These are phyloP conservation scores for Sarocladiaceae sp. DNA, from an alignment of 2,329 filamentous ascomycete species.

Conservation along the genomic window DNA sequence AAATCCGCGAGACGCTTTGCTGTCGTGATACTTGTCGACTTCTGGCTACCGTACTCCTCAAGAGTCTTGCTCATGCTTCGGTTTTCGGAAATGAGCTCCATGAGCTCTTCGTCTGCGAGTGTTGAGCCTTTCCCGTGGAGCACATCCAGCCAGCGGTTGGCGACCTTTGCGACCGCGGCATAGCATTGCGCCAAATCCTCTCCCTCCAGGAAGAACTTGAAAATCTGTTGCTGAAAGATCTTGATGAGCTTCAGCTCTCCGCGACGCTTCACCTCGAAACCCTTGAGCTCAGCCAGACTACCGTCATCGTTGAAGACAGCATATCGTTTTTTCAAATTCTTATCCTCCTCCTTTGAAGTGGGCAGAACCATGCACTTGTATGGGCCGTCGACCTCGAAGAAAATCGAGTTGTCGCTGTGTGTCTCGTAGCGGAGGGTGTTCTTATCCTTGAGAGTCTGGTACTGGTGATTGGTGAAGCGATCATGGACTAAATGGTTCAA, in stretches of 20 bases:
- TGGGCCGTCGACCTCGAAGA: conserved; percentile 97
- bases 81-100: conserved; percentile 99
- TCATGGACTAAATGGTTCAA: conserved; percentile 94
- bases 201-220: conserved; percentile 97
- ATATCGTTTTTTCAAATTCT: conserved; percentile 98
- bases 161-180: conserved; percentile 82
- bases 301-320: conserved; percentile 99
- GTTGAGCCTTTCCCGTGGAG: conserved; percentile 82
- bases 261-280: conserved; percentile 94
- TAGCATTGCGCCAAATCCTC: conserved; percentile 85
- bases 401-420: conserved; percentile 97
- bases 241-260: conserved; percentile 99
- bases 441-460: conserved; percentile 79
- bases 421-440: conserved; percentile 86
- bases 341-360: conserved; percentile 97
- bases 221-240: conserved; percentile 98
- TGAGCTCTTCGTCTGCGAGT: conserved; percentile 90
- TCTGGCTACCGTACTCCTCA: conserved; percentile 91
- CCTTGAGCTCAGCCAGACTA: conserved; percentile 89
- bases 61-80: conserved; percentile 96
- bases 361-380: conserved; percentile 97
- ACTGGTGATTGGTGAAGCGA: conserved; percentile 94
- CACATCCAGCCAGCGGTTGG: conserved; percentile 95
- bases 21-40: conserved; percentile 98
- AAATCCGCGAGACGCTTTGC: conserved; percentile 94